Evolutionary conservation across 202 grass and related monocot species (phyloP), one percentile per base, ranked within the genome.

Genomic region (Sporobolus alterniflorus): DNA sequence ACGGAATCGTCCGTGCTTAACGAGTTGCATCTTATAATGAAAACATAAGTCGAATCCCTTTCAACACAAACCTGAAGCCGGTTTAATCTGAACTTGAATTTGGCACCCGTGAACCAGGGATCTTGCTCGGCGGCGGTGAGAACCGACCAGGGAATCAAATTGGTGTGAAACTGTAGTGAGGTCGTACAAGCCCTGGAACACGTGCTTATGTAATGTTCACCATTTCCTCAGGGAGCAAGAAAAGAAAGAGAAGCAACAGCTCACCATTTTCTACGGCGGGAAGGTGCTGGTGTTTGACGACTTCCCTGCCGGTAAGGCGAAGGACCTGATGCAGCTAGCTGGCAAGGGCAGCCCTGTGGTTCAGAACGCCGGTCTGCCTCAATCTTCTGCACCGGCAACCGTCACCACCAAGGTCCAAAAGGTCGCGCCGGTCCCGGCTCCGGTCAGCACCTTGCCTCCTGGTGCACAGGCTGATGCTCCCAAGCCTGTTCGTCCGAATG

Each of bases 201-300:
- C 17, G 48, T 86, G 24, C 78, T 86, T 5, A 90, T 33, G 42
- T 26, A 32, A 24, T 40, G 6, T 76, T 24, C 11, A 64, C 77
- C 42, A 46, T 26, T 28, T 76, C 78, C 62, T 67, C 84, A 98
- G 96, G 79, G 86, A 89, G 61, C 51, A 77, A 72, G 83, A 86
- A 36, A 61, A 81, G 64, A 50, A 40, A 30, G 87, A 95, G 12
- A 90, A 87, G 60, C 64, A 75, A 6, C 91, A 91, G 66, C 83
- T 98, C 42, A 98, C 96, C 39, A 98, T 98, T 72, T 94, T 98
- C 86, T 98, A 98, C 10, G 87, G 50, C 69, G 96, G 96, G 22
- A 93, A 94, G 88, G 79, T 98, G 62, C 50, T 98, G 6, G 93
- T 98, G 77, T 98, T 95, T 66, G 67, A 98, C 39, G 85, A 98